Evolutionary conservation across 2,329 filamentous ascomycete species (phyloP).

Genomic region (Ceratocystis albifundus): DNA sequence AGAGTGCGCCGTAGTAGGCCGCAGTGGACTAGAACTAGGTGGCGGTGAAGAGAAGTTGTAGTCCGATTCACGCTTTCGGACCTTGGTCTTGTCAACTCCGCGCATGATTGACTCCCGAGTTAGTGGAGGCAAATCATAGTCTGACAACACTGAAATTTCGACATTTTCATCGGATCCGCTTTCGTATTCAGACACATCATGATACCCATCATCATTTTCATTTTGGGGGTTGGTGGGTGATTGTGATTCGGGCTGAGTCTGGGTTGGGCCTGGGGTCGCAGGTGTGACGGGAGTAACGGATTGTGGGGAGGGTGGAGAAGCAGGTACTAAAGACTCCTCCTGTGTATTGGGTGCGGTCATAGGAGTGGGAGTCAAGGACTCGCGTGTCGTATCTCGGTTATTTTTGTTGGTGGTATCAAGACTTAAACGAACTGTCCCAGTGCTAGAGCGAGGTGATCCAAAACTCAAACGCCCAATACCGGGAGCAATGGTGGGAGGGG

Average conservation of each 20-base stretch:
- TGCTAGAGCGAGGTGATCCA: constrained; percentile 12
- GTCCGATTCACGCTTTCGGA: constrained; percentile 47
- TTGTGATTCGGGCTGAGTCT: neutral
- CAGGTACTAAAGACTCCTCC: neutral
- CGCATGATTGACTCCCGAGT: constrained; percentile 88
- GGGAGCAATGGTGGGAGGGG: constrained; percentile 16
- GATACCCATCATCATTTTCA: constrained; percentile 16
- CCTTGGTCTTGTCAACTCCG: constrained; percentile 60
- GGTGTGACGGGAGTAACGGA: constrained; percentile 10
- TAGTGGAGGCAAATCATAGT: constrained; percentile 62
- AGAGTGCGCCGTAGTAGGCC: constrained; percentile 34
- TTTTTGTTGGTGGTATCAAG: neutral
- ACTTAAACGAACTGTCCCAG: constrained; percentile 7
- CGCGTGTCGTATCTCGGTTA: constrained; percentile 4
- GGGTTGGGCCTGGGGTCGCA: constrained; percentile 7
- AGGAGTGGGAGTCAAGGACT: constrained; percentile 21
- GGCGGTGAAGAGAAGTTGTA: constrained; percentile 53
- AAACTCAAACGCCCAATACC: neutral
- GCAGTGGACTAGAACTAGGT: constrained; percentile 47
- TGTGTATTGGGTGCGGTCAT: neutral
- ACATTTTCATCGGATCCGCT: constrained; percentile 30
- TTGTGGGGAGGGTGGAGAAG: neutral
- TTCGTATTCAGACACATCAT: constrained; percentile 16
- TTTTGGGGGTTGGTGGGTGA: neutral
- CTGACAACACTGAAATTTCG: constrained; percentile 47